Evolutionary conservation across 2,329 filamentous ascomycete species (phyloP), one percentile per base, ranked within the genome.

Genomic region (Nigrograna mackinnonii): DNA sequence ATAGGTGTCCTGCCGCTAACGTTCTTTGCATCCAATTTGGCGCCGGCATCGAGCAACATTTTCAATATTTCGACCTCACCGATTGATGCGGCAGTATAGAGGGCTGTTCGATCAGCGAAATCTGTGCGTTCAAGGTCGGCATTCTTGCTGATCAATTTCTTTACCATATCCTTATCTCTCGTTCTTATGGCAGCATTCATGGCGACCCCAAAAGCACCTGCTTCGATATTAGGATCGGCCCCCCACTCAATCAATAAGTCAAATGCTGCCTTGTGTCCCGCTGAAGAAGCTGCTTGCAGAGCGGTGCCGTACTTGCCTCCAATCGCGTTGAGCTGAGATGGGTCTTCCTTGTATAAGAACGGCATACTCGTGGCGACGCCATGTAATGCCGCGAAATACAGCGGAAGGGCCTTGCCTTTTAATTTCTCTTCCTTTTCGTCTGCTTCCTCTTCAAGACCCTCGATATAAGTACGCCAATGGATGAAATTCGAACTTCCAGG

Each of bases 371-470:
- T 20, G 31, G 31, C 17, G 18, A 46, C 36, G 18, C 36, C 37
- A 30, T 46, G 41, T 13, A 44, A 36, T 16, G 40, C 13, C 19
- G 46, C 43, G 24, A 43, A 49, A 32, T 46, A 49, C 22, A 49
- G 33, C 19, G 43, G 43, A 18, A 43, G 39, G 35, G 28, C 35
- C 16, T 19, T 17, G 22, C 20, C 26, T 11, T 14, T 32, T 26
- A 22, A 19, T 22, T 31, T 14, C 33, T 22, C 24, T 38, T 37
- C 9, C 9, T 13, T 36, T 18, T 31, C 22, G 11, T 34, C 37
- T 22, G 17, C 18, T 22, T 30, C 20, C 28, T 20, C 17, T 22
- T 32, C 33, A 21, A 22, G 31, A n/a, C 21, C 24, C n/a, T 43
- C 30, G 11, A 32, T 14, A 17, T 43, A 43, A 11, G 9, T 26